A percentile compares a stretch with the other conserved stretches of the same genome.
Conservation (phyloP, 208 protist species). For the Trypanosomatidae sp. region DNA sequence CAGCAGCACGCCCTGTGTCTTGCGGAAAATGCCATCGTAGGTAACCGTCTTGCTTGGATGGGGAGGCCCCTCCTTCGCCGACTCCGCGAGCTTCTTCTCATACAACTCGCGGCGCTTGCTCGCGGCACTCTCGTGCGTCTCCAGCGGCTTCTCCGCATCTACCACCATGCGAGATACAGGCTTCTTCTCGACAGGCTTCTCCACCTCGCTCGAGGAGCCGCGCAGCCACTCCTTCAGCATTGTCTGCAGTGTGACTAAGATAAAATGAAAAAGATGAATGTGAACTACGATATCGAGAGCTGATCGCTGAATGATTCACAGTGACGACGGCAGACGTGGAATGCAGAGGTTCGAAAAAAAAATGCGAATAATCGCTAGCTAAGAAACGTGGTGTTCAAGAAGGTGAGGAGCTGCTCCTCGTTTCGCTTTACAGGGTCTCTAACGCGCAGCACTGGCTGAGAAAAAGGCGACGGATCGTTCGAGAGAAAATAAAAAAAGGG, state of each 20-base stretch:
- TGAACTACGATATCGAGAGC: neutral
- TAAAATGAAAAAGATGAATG: neutral
- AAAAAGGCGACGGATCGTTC: neutral
- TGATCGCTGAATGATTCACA: neutral
- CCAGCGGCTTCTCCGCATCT: slow-evolving; percentile 75
- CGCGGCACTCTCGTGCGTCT: slow-evolving; percentile 38
- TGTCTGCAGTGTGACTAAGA: neutral
- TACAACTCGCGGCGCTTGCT: slow-evolving; percentile 50
- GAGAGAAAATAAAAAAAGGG: neutral
- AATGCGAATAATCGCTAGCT: too few relatives aligned
- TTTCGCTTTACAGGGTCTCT: neutral
- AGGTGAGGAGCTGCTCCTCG: neutral
- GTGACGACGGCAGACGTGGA: neutral
- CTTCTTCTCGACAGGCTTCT: slow-evolving; percentile 46
- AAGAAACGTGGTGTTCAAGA: neutral
- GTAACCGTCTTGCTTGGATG: slow-evolving; percentile 46
- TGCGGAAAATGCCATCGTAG: slow-evolving; percentile 82
- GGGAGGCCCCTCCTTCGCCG: slow-evolving; percentile 50
- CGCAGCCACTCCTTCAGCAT: slow-evolving; percentile 90
- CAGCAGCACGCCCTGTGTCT: slow-evolving; percentile 58
- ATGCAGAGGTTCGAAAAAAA: neutral
- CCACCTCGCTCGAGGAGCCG: slow-evolving; percentile 34
- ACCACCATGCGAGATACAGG: slow-evolving; percentile 62
- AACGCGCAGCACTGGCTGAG: neutral
- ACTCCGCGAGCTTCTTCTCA: slow-evolving; percentile 77